phyloP scores from a whole-genome alignment of 1,284 basidiomycete genomes.

The Pisolithus thermaeus region DNA sequence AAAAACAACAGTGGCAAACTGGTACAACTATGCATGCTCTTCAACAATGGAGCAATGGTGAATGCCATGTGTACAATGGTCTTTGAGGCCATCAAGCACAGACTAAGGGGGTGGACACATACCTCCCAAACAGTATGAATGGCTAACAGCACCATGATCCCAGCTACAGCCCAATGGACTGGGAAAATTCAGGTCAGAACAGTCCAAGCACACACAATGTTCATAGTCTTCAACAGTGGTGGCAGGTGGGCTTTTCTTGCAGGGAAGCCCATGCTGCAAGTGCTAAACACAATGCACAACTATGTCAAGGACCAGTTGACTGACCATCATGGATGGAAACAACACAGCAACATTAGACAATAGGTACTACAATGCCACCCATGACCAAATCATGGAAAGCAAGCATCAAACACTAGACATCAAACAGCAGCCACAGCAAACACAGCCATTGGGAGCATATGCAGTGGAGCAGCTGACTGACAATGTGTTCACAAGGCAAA shows the following conservation, averaged over 20 bases:
- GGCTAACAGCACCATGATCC: too few relatives aligned
- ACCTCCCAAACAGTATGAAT: too few relatives aligned
- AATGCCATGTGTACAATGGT: not conserved
- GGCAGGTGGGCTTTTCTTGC: not conserved
- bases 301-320: not conserved
- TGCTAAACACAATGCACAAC: not conserved
- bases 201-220: not conserved
- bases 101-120: too few relatives aligned
- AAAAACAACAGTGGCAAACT: not conserved
- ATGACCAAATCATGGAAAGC: not conserved
- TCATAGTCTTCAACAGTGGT: not conserved
- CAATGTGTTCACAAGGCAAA: too few relatives aligned
- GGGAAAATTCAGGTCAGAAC: not conserved
- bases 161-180: not conserved
- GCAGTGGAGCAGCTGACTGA: too few relatives aligned
- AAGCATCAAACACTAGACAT: too few relatives aligned
- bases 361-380: not conserved
- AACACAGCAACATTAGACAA: not conserved
- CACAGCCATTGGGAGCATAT: too few relatives aligned
- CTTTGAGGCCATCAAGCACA: not conserved
- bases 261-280: not conserved
- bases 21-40: not conserved
- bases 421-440: too few relatives aligned
- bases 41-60: not conserved
- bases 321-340: not conserved